Percentiles rank a stretch among this genome's conserved stretches.
Evolutionary conservation across 2,329 filamentous ascomycete genomes (phyloP).

Genomic region (Fusarium staphyleae): DNA sequence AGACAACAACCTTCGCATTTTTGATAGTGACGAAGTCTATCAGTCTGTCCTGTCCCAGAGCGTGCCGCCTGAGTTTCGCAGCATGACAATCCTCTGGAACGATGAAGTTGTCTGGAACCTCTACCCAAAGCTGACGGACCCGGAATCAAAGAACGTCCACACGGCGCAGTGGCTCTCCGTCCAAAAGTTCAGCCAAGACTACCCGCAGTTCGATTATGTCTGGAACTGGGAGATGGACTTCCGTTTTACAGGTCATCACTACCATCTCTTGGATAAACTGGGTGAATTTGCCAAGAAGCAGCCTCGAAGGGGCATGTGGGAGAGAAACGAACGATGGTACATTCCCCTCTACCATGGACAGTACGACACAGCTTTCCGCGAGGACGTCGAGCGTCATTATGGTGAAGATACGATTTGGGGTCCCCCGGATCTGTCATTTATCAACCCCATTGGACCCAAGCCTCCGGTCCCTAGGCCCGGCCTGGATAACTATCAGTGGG

Average conservation of each 20-base stretch:
- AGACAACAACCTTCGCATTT: constrained; percentile 64
- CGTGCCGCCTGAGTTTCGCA: constrained; percentile 73
- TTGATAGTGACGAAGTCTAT: constrained; percentile 65
- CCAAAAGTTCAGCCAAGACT: constrained; percentile 77
- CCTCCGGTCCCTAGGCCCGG: constrained; percentile 65
- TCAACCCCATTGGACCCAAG: constrained; percentile 67
- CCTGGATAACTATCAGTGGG: constrained; percentile 76
- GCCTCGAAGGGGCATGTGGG: constrained; percentile 76
- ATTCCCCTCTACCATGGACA: constrained; percentile 72
- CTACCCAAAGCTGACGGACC: constrained; percentile 77
- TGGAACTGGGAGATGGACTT: constrained; percentile 93
- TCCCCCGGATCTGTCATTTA: constrained; percentile 63
- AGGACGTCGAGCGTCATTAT: constrained; percentile 63
- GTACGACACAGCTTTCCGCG: constrained; percentile 72
- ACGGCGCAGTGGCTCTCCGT: constrained; percentile 74
- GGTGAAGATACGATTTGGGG: constrained; percentile 71
- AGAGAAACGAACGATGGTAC: constrained; percentile 75
- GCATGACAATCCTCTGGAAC: constrained; percentile 78
- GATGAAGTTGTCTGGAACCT: constrained; percentile 76
- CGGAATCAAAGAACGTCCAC: constrained; percentile 60
- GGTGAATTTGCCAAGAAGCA: constrained; percentile 69
- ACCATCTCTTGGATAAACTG: constrained; percentile 76
- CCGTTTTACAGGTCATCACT: constrained; percentile 80
- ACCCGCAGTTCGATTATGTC: constrained; percentile 80
- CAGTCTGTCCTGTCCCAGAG: constrained; percentile 65